A percentile compares a stretch with the other conserved stretches of the same genome.
Evolutionary conservation across 2,329 filamentous ascomycete genomes (phyloP).

Genomic region (Dryadomyces quercivorus): DNA sequence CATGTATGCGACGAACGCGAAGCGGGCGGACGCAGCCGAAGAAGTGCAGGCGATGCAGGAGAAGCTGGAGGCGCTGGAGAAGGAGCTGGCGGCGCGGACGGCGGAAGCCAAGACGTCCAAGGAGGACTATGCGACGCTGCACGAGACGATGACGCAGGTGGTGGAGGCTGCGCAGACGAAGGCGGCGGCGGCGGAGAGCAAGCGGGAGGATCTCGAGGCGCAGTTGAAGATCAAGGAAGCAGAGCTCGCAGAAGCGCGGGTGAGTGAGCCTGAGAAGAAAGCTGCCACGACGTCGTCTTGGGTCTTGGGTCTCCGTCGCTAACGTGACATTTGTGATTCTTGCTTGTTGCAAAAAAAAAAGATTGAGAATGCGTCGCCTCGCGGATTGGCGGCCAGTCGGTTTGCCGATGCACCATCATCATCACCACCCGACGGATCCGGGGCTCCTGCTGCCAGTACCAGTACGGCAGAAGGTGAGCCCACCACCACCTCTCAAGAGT

Average conservation of each 20-base stretch:
- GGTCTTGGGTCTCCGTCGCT: conserved; percentile 6
- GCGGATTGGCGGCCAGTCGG: conserved; percentile 42
- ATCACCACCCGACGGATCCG: too few species aligned
- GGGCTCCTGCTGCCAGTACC: conserved; percentile 16
- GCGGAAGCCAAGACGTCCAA: conserved; percentile 38
- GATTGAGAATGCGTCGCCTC: conserved; percentile 21
- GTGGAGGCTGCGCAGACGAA: conserved; percentile 43
- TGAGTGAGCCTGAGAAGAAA: conserved; percentile 18
- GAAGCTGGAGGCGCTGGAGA: conserved; percentile 35
- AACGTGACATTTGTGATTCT: conserved; percentile 11
- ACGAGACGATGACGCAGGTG: conserved; percentile 47
- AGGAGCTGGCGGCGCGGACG: conserved; percentile 38
- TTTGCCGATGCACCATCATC: conserved; percentile 31
- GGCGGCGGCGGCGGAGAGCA: conserved; percentile 30
- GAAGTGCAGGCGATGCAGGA: conserved; percentile 25
- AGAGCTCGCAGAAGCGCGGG: conserved; percentile 49
- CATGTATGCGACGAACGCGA: conserved; percentile 20
- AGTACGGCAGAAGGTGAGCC: conserved; percentile 43
- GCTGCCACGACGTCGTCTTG: not conserved
- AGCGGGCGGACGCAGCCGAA: conserved; percentile 24
- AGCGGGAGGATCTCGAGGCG: conserved; percentile 36
- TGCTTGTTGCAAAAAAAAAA: not conserved
- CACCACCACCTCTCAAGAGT: conserved; percentile 30
- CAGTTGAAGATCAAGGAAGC: conserved; percentile 52
- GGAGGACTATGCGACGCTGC: conserved; percentile 51